Percentiles rank a stretch among this genome's conserved stretches.
Conservation (phyloP, 179 eudicot genomes). For the Drosera spatulata region DNA sequence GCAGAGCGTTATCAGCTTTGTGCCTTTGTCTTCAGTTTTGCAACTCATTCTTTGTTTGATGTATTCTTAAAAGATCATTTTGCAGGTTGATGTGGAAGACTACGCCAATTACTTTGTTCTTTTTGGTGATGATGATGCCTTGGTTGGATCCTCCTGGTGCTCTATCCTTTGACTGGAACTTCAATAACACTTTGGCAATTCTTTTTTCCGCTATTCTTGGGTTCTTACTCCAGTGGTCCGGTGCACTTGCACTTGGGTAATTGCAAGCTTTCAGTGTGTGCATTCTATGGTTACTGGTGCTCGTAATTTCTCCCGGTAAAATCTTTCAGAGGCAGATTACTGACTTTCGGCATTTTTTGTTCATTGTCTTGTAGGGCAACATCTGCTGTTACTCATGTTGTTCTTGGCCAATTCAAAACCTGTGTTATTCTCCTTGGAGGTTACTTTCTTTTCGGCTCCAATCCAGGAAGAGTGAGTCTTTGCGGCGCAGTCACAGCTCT, state of each 20-base stretch:
- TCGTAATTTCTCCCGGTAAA: too few species aligned
- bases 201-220: slow-evolving; percentile 74
- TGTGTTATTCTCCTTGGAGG: slow-evolving; percentile 92
- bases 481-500: slow-evolving; percentile 75
- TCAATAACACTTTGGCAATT: slow-evolving; percentile 43
- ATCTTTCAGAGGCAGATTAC: too few species aligned
- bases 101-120: slow-evolving; percentile 76
- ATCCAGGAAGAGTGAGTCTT: slow-evolving; percentile 71
- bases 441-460: slow-evolving; percentile 62
- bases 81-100: slow-evolving; percentile 95
- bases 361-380: slow-evolving; percentile 52
- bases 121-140: slow-evolving; percentile 75
- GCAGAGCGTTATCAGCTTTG: slow-evolving; percentile 6
- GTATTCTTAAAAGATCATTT: background rate
- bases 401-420: slow-evolving; percentile 92
- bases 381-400: slow-evolving; percentile 88
- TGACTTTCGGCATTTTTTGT: background rate
- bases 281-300: too few species aligned
- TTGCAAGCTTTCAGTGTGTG: background rate
- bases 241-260: slow-evolving; percentile 91
- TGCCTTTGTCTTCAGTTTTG: background rate
- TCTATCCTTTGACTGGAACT: slow-evolving; percentile 59
- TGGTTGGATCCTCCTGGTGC: slow-evolving; percentile 84
- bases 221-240: slow-evolving; percentile 95
- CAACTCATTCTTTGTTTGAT: background rate